A percentile compares a stretch with the other conserved stretches of the same genome.
Conservation (phyloP, 129 eudicot species). For the Chrysanthemum seticuspe region DNA sequence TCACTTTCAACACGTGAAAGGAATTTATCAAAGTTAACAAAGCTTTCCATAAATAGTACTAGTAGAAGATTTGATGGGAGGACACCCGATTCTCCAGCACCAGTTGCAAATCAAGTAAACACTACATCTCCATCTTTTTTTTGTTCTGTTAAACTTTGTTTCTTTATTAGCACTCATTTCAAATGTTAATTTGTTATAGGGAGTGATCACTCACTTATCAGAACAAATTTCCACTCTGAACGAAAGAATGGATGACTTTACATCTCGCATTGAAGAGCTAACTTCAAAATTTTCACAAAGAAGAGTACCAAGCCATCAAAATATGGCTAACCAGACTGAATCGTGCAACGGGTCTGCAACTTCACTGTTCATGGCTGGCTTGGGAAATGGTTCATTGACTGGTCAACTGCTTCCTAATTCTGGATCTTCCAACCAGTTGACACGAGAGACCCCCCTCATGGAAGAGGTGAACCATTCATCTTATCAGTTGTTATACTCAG, state of each 20-base stretch:
- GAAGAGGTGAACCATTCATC: conserved; percentile 64
- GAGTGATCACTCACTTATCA: conserved; percentile 66
- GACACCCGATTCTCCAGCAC: conserved; percentile 76
- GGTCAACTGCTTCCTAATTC: conserved; percentile 58
- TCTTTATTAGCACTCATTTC: neutral
- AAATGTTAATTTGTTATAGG: conserved; percentile 38
- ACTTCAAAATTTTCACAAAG: conserved; percentile 52
- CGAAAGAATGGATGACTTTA: conserved; percentile 95
- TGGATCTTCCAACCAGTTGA: conserved; percentile 76
- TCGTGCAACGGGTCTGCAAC: conserved; percentile 69
- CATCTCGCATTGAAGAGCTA: conserved; percentile 86
- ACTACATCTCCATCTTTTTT: neutral
- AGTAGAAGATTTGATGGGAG: conserved; percentile 63
- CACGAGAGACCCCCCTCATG: conserved; percentile 71
- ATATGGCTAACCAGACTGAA: conserved; percentile 78
- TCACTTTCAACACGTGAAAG: conserved; percentile 59
- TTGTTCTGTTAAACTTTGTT: neutral
- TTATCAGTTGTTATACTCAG: conserved; percentile 6
- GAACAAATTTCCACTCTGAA: conserved; percentile 91
- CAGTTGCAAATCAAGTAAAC: conserved; percentile 66
- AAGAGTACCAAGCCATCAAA: conserved; percentile 74
- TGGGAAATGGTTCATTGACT: conserved; percentile 58
- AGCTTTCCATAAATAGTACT: conserved; percentile 57
- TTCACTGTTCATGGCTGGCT: conserved; percentile 54
- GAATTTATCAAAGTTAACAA: conserved; percentile 67